Conservation (phyloP, 78 protist species). For the Trichosphaerium sp. region DNA sequence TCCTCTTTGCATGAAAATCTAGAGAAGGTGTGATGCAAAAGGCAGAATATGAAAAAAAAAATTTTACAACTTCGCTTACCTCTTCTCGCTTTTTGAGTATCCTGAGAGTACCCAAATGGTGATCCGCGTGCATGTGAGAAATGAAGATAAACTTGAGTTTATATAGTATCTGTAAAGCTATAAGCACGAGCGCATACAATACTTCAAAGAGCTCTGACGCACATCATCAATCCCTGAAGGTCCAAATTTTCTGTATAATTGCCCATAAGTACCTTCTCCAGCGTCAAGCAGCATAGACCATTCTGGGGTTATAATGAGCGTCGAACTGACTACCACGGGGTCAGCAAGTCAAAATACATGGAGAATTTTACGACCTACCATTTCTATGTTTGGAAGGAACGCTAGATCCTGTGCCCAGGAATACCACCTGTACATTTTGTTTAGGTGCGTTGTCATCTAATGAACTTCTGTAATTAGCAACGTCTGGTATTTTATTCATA, state of each 20-base stretch:
- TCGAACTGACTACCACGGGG: too few species aligned
- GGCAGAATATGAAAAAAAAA: background rate
- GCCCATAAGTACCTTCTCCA: slow-evolving; percentile 90
- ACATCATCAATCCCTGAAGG: slow-evolving; percentile 1
- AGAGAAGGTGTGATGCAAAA: background rate
- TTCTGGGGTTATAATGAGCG: background rate
- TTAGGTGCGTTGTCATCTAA: too few species aligned
- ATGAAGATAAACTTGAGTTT: slow-evolving; percentile 53
- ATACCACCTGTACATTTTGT: slow-evolving; percentile 24
- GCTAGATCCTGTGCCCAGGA: slow-evolving; percentile 88
- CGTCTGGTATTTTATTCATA: too few species aligned
- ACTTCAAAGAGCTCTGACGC: background rate
- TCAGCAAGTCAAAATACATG: too few species aligned
- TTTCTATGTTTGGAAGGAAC: slow-evolving; percentile 82
- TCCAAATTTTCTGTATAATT: slow-evolving; percentile 64
- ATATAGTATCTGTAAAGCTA: background rate
- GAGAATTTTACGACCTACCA: slow-evolving; percentile 20
- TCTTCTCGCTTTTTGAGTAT: slow-evolving; percentile 4
- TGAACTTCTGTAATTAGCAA: too few species aligned
- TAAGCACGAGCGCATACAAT: background rate
- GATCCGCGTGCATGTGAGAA: slow-evolving; percentile 97
- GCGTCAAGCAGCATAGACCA: slow-evolving; percentile 63
- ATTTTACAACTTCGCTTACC: background rate
- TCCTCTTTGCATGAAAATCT: background rate
- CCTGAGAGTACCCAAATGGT: slow-evolving; percentile 76